Percentiles rank a stretch among this genome's conserved stretches.
Evolutionary conservation across 306 rosid species (phyloP).

Genomic region (Acacia acuminata): DNA sequence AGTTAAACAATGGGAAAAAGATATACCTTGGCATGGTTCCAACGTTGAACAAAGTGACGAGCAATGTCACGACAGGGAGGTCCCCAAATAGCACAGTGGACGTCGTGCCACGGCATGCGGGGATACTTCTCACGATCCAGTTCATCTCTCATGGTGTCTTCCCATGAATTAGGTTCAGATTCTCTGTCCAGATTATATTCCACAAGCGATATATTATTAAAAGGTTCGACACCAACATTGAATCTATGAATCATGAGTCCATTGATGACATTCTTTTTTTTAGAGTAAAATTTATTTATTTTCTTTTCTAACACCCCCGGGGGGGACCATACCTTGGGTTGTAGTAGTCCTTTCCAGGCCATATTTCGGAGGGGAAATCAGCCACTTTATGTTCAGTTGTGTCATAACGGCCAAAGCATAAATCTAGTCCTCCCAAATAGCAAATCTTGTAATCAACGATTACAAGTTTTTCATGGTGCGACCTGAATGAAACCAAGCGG

Average conservation of each 20-base stretch:
- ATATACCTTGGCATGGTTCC: slow-evolving; percentile 97
- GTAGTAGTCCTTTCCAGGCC: slow-evolving; percentile 99
- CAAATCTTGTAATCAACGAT: slow-evolving; percentile 91
- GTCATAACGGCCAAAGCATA: slow-evolving; percentile 99
- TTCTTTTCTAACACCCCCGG: not conserved
- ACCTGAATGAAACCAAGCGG: slow-evolving; percentile 72
- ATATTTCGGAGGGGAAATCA: slow-evolving; percentile 70
- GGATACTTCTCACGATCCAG: slow-evolving; percentile 87
- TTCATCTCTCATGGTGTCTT: slow-evolving; percentile 97
- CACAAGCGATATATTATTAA: slow-evolving; percentile 2
- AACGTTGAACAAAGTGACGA: slow-evolving; percentile 98
- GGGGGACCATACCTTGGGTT: slow-evolving; percentile 73
- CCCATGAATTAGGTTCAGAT: slow-evolving; percentile 99
- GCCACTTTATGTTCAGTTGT: slow-evolving; percentile 91
- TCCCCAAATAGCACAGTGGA: slow-evolving; percentile 97
- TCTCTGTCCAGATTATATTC: slow-evolving; percentile 53
- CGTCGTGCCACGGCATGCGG: slow-evolving; percentile 99
- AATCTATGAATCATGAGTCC: slow-evolving; percentile 12
- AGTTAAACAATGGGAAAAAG: slow-evolving; percentile 22
- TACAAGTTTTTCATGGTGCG: slow-evolving; percentile 99
- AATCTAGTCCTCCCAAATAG: slow-evolving; percentile 94
- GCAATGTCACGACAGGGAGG: slow-evolving; percentile 97
- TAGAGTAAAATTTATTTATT: slow-evolving; percentile 1
- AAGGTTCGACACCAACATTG: not conserved
- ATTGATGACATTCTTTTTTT: slow-evolving; percentile 6